A percentile compares a stretch with the other conserved stretches of the same genome.
phyloP scores from a whole-genome alignment of 352 stramenopile species.

The Aphanomyces astaci region DNA sequence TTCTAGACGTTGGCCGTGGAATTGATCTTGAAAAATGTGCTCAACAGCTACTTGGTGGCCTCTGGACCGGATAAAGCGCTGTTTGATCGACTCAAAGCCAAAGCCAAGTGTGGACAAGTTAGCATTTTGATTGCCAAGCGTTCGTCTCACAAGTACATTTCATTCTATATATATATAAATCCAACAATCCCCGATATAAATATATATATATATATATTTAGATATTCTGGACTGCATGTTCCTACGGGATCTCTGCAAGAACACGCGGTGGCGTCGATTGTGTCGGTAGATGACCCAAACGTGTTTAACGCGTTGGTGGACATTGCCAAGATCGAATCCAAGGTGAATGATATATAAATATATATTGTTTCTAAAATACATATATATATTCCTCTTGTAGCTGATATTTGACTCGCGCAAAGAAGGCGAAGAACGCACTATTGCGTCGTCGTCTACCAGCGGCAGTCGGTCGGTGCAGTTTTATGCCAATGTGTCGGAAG shows the following conservation, averaged over 20 bases:
- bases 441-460: conserved; percentile 36
- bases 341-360: conserved; percentile 23
- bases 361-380: no score
- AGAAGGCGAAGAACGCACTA: conserved; percentile 40
- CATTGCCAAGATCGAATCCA: conserved; percentile 66
- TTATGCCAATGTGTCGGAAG: conserved; percentile 54
- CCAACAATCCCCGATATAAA: no score
- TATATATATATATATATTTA: no score
- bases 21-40: conserved; percentile 55
- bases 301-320: conserved; percentile 80
- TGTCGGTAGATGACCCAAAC: conserved; percentile 63
- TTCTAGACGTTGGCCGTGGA: conserved; percentile 50
- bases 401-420: conserved; percentile 58
- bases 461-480: conserved; percentile 44
- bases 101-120: conserved; percentile 58
- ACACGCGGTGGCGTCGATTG: conserved; percentile 71
- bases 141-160: conserved; percentile 37
- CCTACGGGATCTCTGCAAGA: conserved; percentile 38
- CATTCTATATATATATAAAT: neutral
- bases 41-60: conserved; percentile 71
- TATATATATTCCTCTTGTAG: no score
- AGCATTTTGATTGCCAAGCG: conserved; percentile 72
- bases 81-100: conserved; percentile 61
- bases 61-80: conserved; percentile 69
- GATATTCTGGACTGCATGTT: conserved; percentile 37